Percentiles rank a stretch among this genome's conserved stretches.
phyloP scores from a whole-genome alignment of 2,329 filamentous ascomycete species.

The Metarhizium brunneum region DNA sequence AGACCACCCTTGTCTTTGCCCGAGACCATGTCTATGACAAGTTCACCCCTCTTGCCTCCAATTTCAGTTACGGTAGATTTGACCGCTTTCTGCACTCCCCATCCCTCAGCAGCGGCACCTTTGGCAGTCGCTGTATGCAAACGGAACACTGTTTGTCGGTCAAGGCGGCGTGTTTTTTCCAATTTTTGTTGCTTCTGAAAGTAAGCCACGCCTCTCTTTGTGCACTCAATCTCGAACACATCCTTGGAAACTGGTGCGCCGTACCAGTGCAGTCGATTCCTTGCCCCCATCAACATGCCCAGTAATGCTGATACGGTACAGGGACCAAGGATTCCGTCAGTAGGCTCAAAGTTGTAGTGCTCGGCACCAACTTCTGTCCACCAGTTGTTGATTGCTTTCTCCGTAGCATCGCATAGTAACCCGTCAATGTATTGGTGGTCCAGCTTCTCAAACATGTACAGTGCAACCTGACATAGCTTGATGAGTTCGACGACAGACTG shows the following conservation, averaged over 20 bases:
- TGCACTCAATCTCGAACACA: constrained; percentile 74
- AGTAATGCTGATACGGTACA: constrained; percentile 83
- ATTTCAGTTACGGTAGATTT: constrained; percentile 93
- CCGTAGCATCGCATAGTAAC: constrained; percentile 84
- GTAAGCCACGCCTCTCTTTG: constrained; percentile 74
- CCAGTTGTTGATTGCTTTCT: constrained; percentile 86
- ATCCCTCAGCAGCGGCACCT: constrained; percentile 78
- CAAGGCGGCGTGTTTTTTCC: constrained; percentile 66
- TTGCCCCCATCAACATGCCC: constrained; percentile 79
- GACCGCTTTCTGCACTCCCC: constrained; percentile 87
- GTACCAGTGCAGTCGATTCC: constrained; percentile 78
- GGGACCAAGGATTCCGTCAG: constrained; percentile 84
- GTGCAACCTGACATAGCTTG: constrained; percentile 80
- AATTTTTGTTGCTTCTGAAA: constrained; percentile 89
- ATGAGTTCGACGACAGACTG: constrained; percentile 79
- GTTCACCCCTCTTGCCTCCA: constrained; percentile 85
- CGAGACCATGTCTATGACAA: constrained; percentile 90
- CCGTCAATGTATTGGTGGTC: constrained; percentile 88
- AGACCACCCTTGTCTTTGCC: constrained; percentile 82
- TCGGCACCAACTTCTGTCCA: constrained; percentile 91
- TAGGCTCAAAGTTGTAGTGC: constrained; percentile 85
- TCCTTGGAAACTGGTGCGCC: constrained; percentile 83
- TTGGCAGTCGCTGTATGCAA: constrained; percentile 82
- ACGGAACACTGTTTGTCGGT: constrained; percentile 72
- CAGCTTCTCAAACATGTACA: constrained; percentile 80